Conservation (phyloP, 805 yeast species). For the Saccharomycopsis lassenensis region DNA sequence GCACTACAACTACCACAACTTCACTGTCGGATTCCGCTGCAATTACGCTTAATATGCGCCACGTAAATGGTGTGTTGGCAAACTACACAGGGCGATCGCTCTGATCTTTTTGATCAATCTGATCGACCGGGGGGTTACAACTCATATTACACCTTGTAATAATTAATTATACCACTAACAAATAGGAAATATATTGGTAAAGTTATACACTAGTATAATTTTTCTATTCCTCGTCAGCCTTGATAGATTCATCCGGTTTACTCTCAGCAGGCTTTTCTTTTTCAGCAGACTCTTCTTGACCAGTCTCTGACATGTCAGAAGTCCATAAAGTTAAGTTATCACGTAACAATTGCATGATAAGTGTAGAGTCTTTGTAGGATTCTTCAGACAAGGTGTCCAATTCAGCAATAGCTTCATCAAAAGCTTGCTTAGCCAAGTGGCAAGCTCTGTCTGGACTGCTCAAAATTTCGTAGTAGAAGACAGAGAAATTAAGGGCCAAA, state of each 20-base stretch:
- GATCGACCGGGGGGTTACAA: too few relatives aligned
- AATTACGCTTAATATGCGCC: too few relatives aligned
- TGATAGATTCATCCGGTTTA: constrained; percentile 14
- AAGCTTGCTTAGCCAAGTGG: constrained; percentile 97
- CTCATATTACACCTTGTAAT: too few relatives aligned
- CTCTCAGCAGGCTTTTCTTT: constrained; percentile 22
- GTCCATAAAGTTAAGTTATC: constrained; percentile 99
- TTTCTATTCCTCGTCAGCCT: constrained; percentile 12
- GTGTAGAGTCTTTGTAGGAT: constrained; percentile 95
- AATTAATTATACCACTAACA: too few relatives aligned
- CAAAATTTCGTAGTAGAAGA: constrained; percentile 95
- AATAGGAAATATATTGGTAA: too few relatives aligned
- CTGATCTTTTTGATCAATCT: too few relatives aligned
- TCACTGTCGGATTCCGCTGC: too few relatives aligned
- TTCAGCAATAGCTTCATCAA: constrained; percentile 98
- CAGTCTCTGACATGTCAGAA: constrained; percentile 80
- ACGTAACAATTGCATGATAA: constrained; percentile 97
- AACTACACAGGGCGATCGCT: too few relatives aligned
- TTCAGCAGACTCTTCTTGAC: constrained; percentile 39
- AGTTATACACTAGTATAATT: too few relatives aligned
- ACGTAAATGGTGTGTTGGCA: too few relatives aligned
- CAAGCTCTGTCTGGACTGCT: constrained; percentile 99
- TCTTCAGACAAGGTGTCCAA: constrained; percentile 95
- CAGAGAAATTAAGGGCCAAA: constrained; percentile 94
- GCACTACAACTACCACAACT: too few relatives aligned